A percentile compares a stretch with the other conserved stretches of the same genome.
phyloP scores from a whole-genome alignment of 2,329 filamentous ascomycete species.

The Trichoderma sp. region DNA sequence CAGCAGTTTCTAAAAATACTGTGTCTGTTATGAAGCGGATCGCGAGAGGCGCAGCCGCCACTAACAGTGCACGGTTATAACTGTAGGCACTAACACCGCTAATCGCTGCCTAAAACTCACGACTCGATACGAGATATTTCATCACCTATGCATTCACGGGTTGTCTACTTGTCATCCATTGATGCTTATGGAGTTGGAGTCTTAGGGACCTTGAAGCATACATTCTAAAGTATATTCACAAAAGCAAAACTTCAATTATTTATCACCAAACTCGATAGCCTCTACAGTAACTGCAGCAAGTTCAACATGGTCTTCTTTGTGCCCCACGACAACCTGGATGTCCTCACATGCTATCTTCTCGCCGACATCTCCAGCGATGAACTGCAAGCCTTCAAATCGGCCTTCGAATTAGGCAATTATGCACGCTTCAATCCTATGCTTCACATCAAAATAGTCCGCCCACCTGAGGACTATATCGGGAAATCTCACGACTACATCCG shows the following conservation, averaged over 20 bases:
- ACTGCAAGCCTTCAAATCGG: constrained; percentile 21
- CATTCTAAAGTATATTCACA: background rate
- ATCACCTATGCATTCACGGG: background rate
- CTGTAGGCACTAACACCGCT: background rate
- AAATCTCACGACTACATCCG: constrained; percentile 27
- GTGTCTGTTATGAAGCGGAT: constrained; percentile 1
- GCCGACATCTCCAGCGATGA: background rate
- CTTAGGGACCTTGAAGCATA: background rate
- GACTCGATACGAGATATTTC: background rate
- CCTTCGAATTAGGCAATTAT: constrained; percentile 26
- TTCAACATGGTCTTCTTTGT: constrained; percentile 6
- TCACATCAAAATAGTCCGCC: constrained; percentile 25
- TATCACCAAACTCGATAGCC: background rate
- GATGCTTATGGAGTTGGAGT: background rate
- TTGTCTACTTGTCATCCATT: background rate
- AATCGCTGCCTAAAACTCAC: background rate
- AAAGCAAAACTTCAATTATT: background rate
- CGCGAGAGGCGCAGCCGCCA: background rate
- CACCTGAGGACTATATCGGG: constrained; percentile 24
- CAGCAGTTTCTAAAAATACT: constrained; percentile 4
- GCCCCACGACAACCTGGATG: background rate
- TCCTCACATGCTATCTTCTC: constrained; percentile 9
- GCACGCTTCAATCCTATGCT: constrained; percentile 25
- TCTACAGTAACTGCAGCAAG: background rate
- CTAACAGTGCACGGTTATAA: background rate